These are phyloP conservation scores for Colletotrichum higginsianum DNA, from an alignment of 2,329 filamentous ascomycete genomes.

Conservation along the genomic window DNA sequence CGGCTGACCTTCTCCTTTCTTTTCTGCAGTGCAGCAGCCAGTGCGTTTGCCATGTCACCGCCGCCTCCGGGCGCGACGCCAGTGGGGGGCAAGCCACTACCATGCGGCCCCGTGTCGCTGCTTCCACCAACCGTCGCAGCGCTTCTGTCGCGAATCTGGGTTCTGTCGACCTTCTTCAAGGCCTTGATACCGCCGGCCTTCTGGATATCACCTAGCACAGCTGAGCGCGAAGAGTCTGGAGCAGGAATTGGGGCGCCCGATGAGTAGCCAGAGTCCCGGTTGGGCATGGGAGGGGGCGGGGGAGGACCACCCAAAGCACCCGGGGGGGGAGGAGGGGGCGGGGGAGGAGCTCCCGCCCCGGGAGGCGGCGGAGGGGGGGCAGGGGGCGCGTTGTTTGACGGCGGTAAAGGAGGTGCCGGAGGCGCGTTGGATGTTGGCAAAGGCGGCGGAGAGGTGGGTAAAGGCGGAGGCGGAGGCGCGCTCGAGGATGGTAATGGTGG, in stretches of 20 bases:
- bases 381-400: constrained; percentile 50
- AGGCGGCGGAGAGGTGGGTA: constrained; percentile 48
- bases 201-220: constrained; percentile 80
- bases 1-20: constrained; percentile 95
- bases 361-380: constrained; percentile 58
- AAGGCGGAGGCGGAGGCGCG: constrained; percentile 55
- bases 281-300: constrained; percentile 70
- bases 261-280: constrained; percentile 71
- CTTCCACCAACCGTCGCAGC: constrained; percentile 66
- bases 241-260: constrained; percentile 66
- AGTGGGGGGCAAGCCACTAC: constrained; percentile 66
- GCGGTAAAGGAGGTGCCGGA: constrained; percentile 57
- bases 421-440: constrained; percentile 47
- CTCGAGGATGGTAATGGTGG: constrained; percentile 51
- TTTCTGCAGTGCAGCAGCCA: constrained; percentile 83
- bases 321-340: constrained; percentile 54
- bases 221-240: constrained; percentile 66
- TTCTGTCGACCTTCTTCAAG: constrained; percentile 82
- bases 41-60: constrained; percentile 83
- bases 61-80: constrained; percentile 67
- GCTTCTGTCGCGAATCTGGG: constrained; percentile 80
- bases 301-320: constrained; percentile 58
- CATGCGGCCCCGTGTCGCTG: constrained; percentile 64
- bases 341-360: constrained; percentile 54
- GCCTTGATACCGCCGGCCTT: constrained; percentile 76